Evolutionary conservation across 2,329 filamentous ascomycete species (phyloP).

Genomic region (Apiospora sp.): DNA sequence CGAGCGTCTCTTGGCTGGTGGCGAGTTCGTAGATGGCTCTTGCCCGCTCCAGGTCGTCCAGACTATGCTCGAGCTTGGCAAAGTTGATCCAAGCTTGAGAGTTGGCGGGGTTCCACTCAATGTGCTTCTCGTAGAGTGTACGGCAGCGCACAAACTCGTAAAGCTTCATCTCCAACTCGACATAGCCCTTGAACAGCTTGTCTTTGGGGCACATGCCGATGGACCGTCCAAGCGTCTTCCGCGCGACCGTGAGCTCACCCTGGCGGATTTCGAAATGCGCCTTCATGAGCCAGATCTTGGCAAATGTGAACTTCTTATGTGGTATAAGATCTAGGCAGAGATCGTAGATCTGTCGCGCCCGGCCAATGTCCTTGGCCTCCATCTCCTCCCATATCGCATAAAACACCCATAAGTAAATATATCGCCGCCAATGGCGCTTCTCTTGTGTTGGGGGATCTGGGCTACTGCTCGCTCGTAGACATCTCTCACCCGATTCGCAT

Average conservation of each 20-base stretch:
- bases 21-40: constrained; percentile 93
- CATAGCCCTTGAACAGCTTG: constrained; percentile 91
- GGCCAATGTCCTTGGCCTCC: constrained; percentile 77
- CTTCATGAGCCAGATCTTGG: constrained; percentile 94
- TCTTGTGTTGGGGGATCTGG: constrained; percentile 95
- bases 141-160: constrained; percentile 95
- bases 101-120: constrained; percentile 90
- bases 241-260: constrained; percentile 77
- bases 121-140: constrained; percentile 91
- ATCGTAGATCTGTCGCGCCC: constrained; percentile 89
- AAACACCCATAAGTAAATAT: constrained; percentile 98
- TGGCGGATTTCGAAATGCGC: constrained; percentile 94
- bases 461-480: constrained; percentile 96
- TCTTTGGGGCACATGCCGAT: constrained; percentile 97
- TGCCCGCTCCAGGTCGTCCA: constrained; percentile 88
- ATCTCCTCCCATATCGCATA: constrained; percentile 96
- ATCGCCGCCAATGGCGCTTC: constrained; percentile 95
- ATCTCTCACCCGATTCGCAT: constrained; percentile 85
- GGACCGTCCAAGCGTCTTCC: constrained; percentile 88
- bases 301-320: constrained; percentile 97
- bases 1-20: constrained; percentile 80
- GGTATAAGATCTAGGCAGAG: constrained; percentile 88
- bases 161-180: constrained; percentile 89
- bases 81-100: constrained; percentile 97
- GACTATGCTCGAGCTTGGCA: constrained; percentile 87